Percentiles rank a stretch among this genome's conserved stretches.
Conservation (phyloP, 305 asterid genomes). For the Solanum chacoense region DNA sequence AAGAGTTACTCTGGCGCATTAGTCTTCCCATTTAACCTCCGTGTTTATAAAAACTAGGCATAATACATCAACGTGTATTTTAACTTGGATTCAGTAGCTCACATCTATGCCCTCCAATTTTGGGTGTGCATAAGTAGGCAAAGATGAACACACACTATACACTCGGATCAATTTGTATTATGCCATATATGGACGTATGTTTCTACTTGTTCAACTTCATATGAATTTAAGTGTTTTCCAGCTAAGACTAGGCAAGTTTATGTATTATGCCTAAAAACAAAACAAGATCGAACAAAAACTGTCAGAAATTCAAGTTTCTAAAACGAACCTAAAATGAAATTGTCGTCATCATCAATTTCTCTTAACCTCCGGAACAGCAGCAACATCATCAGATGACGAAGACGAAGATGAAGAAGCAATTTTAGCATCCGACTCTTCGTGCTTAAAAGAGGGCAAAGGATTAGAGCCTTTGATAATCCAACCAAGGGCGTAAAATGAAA, state of each 20-base stretch:
- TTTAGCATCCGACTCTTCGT: background rate
- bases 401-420: constrained; percentile 1
- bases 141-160: background rate
- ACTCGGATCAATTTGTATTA: background rate
- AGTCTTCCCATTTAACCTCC: background rate
- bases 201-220: background rate
- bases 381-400: constrained; percentile 9
- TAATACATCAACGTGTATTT: background rate
- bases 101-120: background rate
- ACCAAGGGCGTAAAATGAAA: constrained; percentile 79
- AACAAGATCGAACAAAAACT: background rate
- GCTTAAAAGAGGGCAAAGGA: constrained; percentile 56
- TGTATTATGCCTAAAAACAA: background rate
- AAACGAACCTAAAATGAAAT: constrained; percentile 8
- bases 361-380: constrained; percentile 9
- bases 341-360: constrained; percentile 13
- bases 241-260: background rate
- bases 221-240: background rate
- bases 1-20: background rate
- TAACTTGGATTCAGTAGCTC: background rate
- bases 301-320: background rate
- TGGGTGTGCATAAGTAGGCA: background rate
- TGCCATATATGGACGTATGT: background rate
- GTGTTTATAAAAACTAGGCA: background rate
- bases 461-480: constrained; percentile 78